Evolutionary conservation across 2,329 filamentous ascomycete genomes (phyloP).

Genomic region (Amauroascus niger): DNA sequence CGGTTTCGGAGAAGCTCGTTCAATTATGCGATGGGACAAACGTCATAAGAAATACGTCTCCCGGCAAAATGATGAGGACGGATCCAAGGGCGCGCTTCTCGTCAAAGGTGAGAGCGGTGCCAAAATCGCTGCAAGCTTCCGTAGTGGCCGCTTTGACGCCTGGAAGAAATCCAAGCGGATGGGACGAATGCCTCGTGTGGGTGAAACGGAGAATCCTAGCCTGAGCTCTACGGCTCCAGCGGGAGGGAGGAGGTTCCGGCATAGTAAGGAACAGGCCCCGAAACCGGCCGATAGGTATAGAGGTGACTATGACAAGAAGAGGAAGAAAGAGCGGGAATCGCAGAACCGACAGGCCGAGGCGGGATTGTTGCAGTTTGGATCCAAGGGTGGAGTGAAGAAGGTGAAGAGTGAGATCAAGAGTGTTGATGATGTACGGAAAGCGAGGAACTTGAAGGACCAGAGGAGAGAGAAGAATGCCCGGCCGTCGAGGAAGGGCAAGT

Average conservation of each 20-base stretch:
- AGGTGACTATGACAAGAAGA: conserved; percentile 81
- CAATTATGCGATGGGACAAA: conserved; percentile 88
- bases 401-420: conserved; percentile 74
- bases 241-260: conserved; percentile 59
- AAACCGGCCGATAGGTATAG: conserved; percentile 89
- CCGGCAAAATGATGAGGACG: conserved; percentile 87
- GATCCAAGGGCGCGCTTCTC: conserved; percentile 64
- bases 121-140: conserved; percentile 91
- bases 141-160: conserved; percentile 82
- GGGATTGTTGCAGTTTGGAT: conserved; percentile 16
- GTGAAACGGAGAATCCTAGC: conserved; percentile 59
- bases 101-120: conserved; percentile 83
- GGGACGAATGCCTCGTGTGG: conserved; percentile 65
- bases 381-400: conserved; percentile 36
- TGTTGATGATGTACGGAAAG: conserved; percentile 74
- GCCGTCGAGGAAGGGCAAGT: conserved; percentile 51
- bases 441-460: conserved; percentile 65
- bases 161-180: conserved; percentile 86
- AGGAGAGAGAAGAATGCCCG: conserved; percentile 80
- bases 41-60: conserved; percentile 92
- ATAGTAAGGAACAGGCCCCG: conserved; percentile 77
- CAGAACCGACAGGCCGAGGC: conserved; percentile 52
- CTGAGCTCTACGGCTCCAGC: conserved; percentile 25
- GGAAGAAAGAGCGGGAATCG: conserved; percentile 80
- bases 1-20: conserved; percentile 66